Evolutionary conservation across 768 basidiomycete species (phyloP), one percentile per base, ranked within the genome.

Genomic region (Xerocomellus intermedius): DNA sequence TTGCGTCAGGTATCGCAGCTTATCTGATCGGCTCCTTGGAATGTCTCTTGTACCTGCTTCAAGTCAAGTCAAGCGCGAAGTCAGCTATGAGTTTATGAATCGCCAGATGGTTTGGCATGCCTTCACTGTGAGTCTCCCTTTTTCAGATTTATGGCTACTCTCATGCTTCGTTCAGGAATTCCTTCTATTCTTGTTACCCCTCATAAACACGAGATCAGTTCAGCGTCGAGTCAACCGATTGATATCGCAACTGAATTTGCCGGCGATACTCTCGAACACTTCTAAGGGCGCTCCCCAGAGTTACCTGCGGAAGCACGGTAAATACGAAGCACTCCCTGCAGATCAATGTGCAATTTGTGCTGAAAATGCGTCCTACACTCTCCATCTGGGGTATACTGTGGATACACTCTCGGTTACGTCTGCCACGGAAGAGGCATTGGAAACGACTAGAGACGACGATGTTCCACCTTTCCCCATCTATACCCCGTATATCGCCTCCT

Each of bases 81-180:
- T 98, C 48, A 96, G 91, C 65, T 99, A 97, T 72, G 97, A 98
- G 66, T 98, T 94, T 65, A 96, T 98, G 92, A 98, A 98, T 64
- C 89, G 97, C 61, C 96, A 98, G 71, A 91, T 99, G 82, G 97
- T 99, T 51, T 99, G 97, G 97, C 92, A 95, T 67, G 91, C 94
- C 0, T 96, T 98, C 70, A 98, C 97, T 8, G 96, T 96, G 66
- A 51, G 91, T 48, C 33, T 24, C 21, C 24, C 22, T 35, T 21
- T 41, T 47, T 39, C 33, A 44, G 16, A 21, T 30, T 33, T 32
- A 32, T 4, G 32, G 22, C 14, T 46, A 19, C 35, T 41, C 55
- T 57, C 43, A 59, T n/a, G 47, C 22, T 9, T 50, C 57, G n/a
- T 38, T 28, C 59, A 98, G 96, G 95, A 98, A 82, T 98, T 98